Base-by-base conservation (phyloP, 352 stramenopile genomes). In the Phytopythium montanum region DNA sequence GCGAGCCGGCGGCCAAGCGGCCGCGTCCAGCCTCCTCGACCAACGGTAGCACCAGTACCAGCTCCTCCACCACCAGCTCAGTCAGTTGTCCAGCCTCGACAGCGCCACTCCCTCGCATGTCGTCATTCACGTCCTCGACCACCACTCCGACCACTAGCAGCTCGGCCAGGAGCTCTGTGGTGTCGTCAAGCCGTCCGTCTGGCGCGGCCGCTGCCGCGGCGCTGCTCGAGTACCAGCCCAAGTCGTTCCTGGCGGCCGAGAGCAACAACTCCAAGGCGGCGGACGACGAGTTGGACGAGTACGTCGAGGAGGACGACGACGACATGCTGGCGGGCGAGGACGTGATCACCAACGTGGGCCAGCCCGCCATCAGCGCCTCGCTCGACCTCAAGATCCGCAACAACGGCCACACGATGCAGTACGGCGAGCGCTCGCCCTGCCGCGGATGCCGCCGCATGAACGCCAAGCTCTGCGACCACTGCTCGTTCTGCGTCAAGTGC, bases 291-390 rank as follows among this genome's bases (percentile, higher is more conserved):
- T 62, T 82, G 31, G 61, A 77, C 54, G 81, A 90, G 54, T 87
- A 75, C 41, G 53, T 88, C 34, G 79, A 90, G 36, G 81, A 91
- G 46, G 78, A 90, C 29, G 80, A 87, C 41, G 80, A 58, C 5
- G 53, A 58, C 31, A 56, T 56, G 51, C 59, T 85, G n/a, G 56
- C 82, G 14, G 69, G 68, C 50, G 78, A 86, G 45, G 69, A 74
- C 57, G 70, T 90, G 52, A 87, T 93, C 58, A 93, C 84, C 21
- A 93, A 93, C 69, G 79, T 91, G 42, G 87, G 73, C 45, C 77
- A 89, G 59, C 68, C 75, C 23, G 68, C 80, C 33, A 61, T 89
- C 41, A 90, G 71, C 60, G 81, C 81, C 54, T 89, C 79, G 54
- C 66, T 93, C 13, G 78, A 90, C 54, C 61, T 68, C 45, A 93